Percentiles rank a stretch among this genome's conserved stretches.
Evolutionary conservation across 2,329 filamentous ascomycete species (phyloP).

Genomic region (Diplodia intermedia): DNA sequence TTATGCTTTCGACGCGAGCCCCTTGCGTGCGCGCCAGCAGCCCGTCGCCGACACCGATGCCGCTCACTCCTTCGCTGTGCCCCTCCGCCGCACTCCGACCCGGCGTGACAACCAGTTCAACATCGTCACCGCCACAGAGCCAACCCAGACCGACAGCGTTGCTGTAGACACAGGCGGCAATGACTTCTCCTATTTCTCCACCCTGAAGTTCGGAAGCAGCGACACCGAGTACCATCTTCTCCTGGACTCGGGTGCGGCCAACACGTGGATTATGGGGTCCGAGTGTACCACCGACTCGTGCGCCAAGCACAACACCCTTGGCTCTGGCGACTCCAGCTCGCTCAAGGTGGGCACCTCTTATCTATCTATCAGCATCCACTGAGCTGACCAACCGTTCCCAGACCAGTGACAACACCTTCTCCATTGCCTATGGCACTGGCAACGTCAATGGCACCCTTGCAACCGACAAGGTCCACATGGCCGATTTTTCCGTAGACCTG

Average conservation of each 20-base stretch:
- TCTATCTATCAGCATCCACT: neutral
- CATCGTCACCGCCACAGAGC: conserved; percentile 47
- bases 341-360: conserved; percentile 52
- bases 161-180: conserved; percentile 61
- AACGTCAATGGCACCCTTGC: conserved; percentile 71
- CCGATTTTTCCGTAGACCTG: conserved; percentile 67
- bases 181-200: conserved; percentile 63
- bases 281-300: conserved; percentile 73
- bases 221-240: conserved; percentile 60
- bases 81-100: conserved; percentile 42
- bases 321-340: conserved; percentile 68
- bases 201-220: conserved; percentile 58
- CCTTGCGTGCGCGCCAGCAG: conserved; percentile 27
- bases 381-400: conserved; percentile 37
- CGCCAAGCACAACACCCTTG: conserved; percentile 72
- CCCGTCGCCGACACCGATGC: neutral
- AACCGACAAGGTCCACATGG: conserved; percentile 71
- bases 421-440: conserved; percentile 78
- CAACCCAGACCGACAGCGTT: conserved; percentile 55
- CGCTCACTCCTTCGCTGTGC: conserved; percentile 39
- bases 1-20: conserved; percentile 37
- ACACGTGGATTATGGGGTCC: conserved; percentile 83
- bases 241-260: conserved; percentile 64
- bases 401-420: conserved; percentile 62
- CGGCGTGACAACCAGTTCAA: conserved; percentile 57